Base-by-base conservation (phyloP, 805 yeast genomes). In the Candida insectorum region DNA sequence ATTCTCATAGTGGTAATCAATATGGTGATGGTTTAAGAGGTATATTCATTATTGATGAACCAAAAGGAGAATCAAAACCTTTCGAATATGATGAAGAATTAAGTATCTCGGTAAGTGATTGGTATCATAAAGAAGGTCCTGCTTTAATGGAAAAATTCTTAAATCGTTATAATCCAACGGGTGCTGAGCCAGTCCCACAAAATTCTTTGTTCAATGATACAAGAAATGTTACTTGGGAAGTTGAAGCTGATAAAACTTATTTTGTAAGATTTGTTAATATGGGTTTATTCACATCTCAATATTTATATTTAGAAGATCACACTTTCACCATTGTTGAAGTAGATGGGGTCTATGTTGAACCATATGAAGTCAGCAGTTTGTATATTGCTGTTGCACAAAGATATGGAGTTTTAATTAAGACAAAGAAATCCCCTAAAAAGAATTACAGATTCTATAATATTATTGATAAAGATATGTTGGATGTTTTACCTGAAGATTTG, bases 171-270 rank as follows among this genome's bases (percentile, higher is more conserved):
- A 93, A 93, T 62, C 98, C 98, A 39, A 86, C 96, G 7, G 98
- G 98, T 53, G 96, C 97, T 27, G 98, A 93, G 65, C 98, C 98
- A 32, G 80, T 93, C 47, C 98, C 98, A 6, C 83, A 85, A 45
- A 69, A 73, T 55, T 60, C 84, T 47, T 71, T 93, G 49, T 69
- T 88, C 58, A 91, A 91, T 65, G 87, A 88, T 54, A 81, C 95
- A 9, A 74, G 70, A 51, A 82, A 84, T 60, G 66, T 74, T 52
- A 75, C 89, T n/a, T 78, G 87, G 83, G 45, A 62, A 6, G 94
- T 91, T 36, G 54, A 85, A 64, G 95, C 97, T 6, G 78, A 79
- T 62, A 87, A 78, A 24, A 89, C 96, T 12, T 93, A 93, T 58
- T 64, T 84, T 47, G 47, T 93, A 43, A 77, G 96, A 56, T 61